A percentile compares a stretch with the other conserved stretches of the same genome.
Conservation (phyloP, 106 monocot genomes). For the Apostasia shenzhenica region DNA sequence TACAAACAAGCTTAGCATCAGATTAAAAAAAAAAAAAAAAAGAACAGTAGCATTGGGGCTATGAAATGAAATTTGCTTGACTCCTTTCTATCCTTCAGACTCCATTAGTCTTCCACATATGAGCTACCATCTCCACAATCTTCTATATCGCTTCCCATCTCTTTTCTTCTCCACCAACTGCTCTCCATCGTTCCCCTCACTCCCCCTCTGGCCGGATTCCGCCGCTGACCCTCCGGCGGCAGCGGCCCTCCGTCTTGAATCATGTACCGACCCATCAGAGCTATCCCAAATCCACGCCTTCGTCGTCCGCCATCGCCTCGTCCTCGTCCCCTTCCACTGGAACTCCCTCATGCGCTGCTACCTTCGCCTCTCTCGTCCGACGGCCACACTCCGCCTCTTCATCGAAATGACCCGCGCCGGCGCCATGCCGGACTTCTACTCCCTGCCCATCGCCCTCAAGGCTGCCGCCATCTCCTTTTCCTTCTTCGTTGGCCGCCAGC, state of each 20-base stretch:
- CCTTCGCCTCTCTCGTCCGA: slow-evolving; percentile 30
- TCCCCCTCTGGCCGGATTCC: not conserved
- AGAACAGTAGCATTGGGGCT: too few relatives aligned
- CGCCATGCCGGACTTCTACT: slow-evolving; percentile 43
- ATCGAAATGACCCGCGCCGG: slow-evolving; percentile 29
- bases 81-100: too few relatives aligned
- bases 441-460: slow-evolving; percentile 66
- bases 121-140: too few relatives aligned
- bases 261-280: slow-evolving; percentile 13
- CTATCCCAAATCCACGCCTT: slow-evolving; percentile 33
- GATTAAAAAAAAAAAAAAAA: too few relatives aligned
- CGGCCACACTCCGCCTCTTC: slow-evolving; percentile 25
- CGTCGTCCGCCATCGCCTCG: slow-evolving; percentile 23
- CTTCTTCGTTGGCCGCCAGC: slow-evolving; percentile 26
- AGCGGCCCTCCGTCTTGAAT: slow-evolving; percentile 19
- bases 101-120: too few relatives aligned
- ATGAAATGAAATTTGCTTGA: too few relatives aligned
- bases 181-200: too few relatives aligned
- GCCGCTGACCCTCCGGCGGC: not conserved
- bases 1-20: too few relatives aligned
- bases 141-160: too few relatives aligned
- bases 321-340: slow-evolving; percentile 33
- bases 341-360: slow-evolving; percentile 52
- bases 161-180: too few relatives aligned
- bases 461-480: slow-evolving; percentile 26